A percentile compares a stretch with the other conserved stretches of the same genome.
Conservation (phyloP, 2,329 filamentous ascomycete genomes). For the Diplodia scrobiculata region DNA sequence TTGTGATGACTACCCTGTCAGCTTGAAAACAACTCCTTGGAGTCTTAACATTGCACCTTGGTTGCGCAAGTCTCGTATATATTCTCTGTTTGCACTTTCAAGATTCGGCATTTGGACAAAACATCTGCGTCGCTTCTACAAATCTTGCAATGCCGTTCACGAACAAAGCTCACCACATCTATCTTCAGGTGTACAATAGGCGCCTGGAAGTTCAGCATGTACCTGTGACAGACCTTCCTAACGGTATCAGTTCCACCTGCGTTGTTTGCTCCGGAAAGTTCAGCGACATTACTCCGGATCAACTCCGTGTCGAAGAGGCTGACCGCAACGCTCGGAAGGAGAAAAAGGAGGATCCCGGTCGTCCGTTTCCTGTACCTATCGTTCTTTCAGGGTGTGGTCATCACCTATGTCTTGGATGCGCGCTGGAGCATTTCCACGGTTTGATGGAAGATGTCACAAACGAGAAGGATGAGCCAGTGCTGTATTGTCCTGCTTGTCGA, state of each 20-base stretch:
- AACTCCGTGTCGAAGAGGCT: slow-evolving; percentile 4
- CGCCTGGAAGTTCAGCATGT: slow-evolving; percentile 10
- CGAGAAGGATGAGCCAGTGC: background rate
- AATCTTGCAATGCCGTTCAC: background rate
- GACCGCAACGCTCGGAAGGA: background rate
- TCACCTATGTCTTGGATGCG: slow-evolving; percentile 5
- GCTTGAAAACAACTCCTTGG: background rate
- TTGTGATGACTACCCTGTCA: too few relatives aligned
- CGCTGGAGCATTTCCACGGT: slow-evolving; percentile 3
- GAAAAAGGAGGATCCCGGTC: background rate
- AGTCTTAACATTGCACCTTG: background rate
- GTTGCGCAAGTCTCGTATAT: background rate
- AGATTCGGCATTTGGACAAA: background rate
- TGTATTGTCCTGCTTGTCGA: background rate
- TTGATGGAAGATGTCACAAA: slow-evolving; percentile 2
- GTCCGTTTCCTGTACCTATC: background rate
- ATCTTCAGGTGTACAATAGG: slow-evolving; percentile 11
- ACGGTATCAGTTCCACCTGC: slow-evolving; percentile 4
- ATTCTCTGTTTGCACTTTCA: background rate
- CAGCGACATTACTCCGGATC: background rate
- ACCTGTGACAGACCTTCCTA: background rate
- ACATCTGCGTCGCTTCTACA: background rate
- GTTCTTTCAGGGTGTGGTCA: background rate
- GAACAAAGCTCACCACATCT: background rate
- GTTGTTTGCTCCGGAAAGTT: background rate